These are phyloP conservation scores for Caryopteris hybrid DNA, from an alignment of 305 asterid species.

Conservation along the genomic window DNA sequence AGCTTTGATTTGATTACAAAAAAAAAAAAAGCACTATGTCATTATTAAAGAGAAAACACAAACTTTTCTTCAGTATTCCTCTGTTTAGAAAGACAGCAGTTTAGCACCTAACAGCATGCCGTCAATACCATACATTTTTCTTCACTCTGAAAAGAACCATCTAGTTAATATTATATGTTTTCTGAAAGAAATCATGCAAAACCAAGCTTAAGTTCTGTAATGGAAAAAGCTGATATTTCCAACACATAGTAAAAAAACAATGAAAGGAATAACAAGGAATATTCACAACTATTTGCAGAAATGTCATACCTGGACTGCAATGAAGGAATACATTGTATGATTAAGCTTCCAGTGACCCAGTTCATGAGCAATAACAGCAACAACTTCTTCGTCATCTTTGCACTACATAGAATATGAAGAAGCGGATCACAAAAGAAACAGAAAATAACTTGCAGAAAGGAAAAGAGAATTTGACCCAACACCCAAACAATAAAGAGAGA, in stretches of 20 bases:
- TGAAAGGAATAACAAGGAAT: conserved; percentile 1
- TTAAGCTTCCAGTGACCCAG: conserved; percentile 99
- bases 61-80: background rate
- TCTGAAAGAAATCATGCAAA: background rate
- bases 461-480: background rate
- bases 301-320: conserved; percentile 79
- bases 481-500: too few species aligned
- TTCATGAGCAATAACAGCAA: conserved; percentile 98
- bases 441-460: background rate
- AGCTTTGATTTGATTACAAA: too few species aligned
- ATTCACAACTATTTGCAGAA: conserved; percentile 1
- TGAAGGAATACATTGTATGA: conserved; percentile 88
- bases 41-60: background rate
- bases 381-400: conserved; percentile 91
- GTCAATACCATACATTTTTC: background rate
- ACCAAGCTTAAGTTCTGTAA: background rate
- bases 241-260: background rate
- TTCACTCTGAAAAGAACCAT: conserved; percentile 2
- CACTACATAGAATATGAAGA: conserved; percentile 49
- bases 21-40: background rate
- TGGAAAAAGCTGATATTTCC: background rate
- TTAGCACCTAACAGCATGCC: background rate
- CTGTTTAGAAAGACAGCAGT: background rate
- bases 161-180: background rate
- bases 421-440: background rate